Percentiles rank a stretch among this genome's conserved stretches.
phyloP scores from a whole-genome alignment of 2,329 filamentous ascomycete genomes.

The Myriosclerotinia duriaeana region DNA sequence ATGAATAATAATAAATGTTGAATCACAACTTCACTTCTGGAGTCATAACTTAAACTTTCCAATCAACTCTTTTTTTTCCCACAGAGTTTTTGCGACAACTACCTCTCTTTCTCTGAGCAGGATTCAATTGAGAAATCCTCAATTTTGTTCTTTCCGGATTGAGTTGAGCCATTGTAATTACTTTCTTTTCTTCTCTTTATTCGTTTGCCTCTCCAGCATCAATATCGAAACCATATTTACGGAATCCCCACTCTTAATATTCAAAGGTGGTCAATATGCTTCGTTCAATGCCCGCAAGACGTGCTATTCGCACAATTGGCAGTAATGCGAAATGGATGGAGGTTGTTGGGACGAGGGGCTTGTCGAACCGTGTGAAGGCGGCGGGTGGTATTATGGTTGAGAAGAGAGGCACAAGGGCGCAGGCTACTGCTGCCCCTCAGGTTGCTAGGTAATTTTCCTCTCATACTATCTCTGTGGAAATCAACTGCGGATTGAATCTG shows the following conservation, averaged over 20 bases:
- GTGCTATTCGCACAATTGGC: conserved; percentile 48
- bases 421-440: conserved; percentile 47
- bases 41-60: conserved; percentile 11
- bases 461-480: too few relatives aligned
- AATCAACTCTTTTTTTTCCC: not conserved
- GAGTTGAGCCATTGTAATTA: conserved; percentile 19
- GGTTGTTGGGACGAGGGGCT: conserved; percentile 11
- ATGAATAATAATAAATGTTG: conserved; percentile 3
- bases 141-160: conserved; percentile 13
- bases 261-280: conserved; percentile 44
- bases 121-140: conserved; percentile 18
- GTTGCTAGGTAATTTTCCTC: conserved; percentile 30
- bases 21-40: conserved; percentile 4
- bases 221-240: conserved; percentile 3
- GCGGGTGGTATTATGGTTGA: conserved; percentile 38
- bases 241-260: not conserved
- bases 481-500: not conserved
- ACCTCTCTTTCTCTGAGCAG: conserved; percentile 8
- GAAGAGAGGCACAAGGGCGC: conserved; percentile 43
- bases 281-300: conserved; percentile 50
- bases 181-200: conserved; percentile 14
- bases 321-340: conserved; percentile 32
- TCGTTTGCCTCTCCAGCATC: not conserved
- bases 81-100: not conserved
- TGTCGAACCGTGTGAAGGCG: conserved; percentile 43